phyloP scores from a whole-genome alignment of 192 early-diverging fungal genomes.

The Gorgonomyces haynaldii region DNA sequence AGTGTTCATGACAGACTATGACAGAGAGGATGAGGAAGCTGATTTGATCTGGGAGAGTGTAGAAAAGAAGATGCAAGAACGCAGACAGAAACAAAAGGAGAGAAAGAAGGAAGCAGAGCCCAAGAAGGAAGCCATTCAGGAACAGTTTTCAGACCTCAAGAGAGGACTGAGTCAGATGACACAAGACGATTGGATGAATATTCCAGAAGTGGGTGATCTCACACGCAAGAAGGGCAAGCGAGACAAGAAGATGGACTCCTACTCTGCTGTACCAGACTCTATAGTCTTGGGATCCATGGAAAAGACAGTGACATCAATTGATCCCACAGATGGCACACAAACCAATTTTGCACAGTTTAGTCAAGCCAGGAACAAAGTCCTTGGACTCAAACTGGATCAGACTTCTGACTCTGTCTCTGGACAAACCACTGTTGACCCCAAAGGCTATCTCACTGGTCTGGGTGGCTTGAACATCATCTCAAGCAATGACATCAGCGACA shows the following conservation, averaged over 20 bases:
- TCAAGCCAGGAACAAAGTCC: conserved; percentile 80
- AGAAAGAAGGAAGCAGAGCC: conserved; percentile 59
- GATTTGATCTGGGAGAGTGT: conserved; percentile 83
- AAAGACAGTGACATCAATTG: conserved; percentile 43
- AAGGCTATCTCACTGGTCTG: conserved; percentile 91
- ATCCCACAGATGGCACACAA: conserved; percentile 30
- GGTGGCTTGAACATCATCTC: conserved; percentile 69
- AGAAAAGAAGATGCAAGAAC: conserved; percentile 82
- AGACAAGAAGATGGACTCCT: conserved; percentile 33
- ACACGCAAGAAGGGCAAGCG: conserved; percentile 66
- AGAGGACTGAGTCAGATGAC: conserved; percentile 62
- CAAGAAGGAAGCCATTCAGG: conserved; percentile 69
- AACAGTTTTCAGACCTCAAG: conserved; percentile 86
- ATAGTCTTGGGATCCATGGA: conserved; percentile 51
- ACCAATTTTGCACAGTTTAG: conserved; percentile 89
- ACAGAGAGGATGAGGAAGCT: conserved; percentile 95
- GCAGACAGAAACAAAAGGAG: conserved; percentile 63
- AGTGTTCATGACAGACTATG: conserved; percentile 77
- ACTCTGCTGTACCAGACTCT: conserved; percentile 46
- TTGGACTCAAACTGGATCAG: conserved; percentile 84
- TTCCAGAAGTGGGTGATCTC: conserved; percentile 77
- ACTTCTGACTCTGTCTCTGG: conserved; percentile 58
- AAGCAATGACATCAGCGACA: conserved; percentile 73
- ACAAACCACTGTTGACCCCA: conserved; percentile 83
- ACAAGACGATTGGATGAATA: conserved; percentile 75